A percentile compares a stretch with the other conserved stretches of the same genome.
Conservation (phyloP, 306 rosid species). For the Cucurbita moschata region DNA sequence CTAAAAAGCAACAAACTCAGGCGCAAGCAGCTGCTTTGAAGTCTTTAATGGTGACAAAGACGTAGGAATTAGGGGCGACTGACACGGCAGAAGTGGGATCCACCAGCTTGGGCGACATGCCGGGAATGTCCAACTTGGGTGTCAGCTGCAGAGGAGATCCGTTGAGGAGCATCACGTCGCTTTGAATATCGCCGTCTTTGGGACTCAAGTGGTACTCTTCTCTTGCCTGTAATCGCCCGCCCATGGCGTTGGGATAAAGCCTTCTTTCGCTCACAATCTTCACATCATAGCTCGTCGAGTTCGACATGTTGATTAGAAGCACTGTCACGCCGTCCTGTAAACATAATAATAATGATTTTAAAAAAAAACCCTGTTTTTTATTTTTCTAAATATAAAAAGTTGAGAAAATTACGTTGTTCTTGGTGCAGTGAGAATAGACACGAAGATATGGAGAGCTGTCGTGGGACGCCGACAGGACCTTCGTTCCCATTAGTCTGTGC, state of each 20-base stretch:
- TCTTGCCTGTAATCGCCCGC: background rate
- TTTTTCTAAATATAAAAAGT: no score
- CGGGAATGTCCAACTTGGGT: constrained; percentile 21
- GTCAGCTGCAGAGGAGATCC: constrained; percentile 36
- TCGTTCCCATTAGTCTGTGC: constrained; percentile 10
- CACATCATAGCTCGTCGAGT: constrained; percentile 24
- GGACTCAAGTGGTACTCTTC: constrained; percentile 63
- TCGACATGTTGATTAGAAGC: constrained; percentile 46
- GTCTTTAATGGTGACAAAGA: constrained; percentile 23
- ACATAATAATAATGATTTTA: no score
- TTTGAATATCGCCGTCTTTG: constrained; percentile 34
- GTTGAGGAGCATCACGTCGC: constrained; percentile 31
- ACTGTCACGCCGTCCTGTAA: constrained; percentile 35
- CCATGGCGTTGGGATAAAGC: background rate
- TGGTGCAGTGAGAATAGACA: constrained; percentile 12
- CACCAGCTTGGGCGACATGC: constrained; percentile 24
- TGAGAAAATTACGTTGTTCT: background rate
- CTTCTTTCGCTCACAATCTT: constrained; percentile 18
- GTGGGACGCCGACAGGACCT: background rate
- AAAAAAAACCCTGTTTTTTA: no score
- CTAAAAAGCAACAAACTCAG: background rate
- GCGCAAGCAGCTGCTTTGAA: constrained; percentile 39
- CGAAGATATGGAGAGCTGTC: constrained; percentile 5
- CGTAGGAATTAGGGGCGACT: constrained; percentile 26
- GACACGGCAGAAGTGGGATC: constrained; percentile 21